A percentile compares a stretch with the other conserved stretches of the same genome.
Conservation (phyloP, 371 early-diverging fungal species). For the Mortierella sp. region DNA sequence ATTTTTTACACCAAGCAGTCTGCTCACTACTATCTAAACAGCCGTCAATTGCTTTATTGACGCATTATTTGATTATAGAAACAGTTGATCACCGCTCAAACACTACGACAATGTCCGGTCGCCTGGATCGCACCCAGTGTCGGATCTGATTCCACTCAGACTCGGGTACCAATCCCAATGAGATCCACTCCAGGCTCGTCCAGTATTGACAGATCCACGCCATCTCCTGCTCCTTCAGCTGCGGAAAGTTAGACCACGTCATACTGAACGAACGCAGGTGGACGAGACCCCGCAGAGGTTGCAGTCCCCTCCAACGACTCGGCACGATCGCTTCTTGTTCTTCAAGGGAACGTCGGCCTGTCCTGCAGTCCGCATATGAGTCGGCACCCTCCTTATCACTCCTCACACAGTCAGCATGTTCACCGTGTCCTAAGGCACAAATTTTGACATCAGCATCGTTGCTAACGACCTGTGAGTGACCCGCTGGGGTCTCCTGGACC, state of each 20-base stretch:
- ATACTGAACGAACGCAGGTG: conserved; percentile 20
- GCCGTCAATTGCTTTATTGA: not conserved
- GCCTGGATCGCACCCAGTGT: conserved; percentile 13
- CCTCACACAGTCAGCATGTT: too few relatives aligned
- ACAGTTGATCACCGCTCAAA: conserved; percentile 42
- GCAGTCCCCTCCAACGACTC: conserved; percentile 8
- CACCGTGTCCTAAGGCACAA: too few relatives aligned
- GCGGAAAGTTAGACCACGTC: conserved; percentile 30
- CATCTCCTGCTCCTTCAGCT: conserved; percentile 20
- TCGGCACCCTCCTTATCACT: too few relatives aligned
- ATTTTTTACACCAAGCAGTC: too few relatives aligned
- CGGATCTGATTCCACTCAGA: conserved; percentile 26
- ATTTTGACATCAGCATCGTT: too few relatives aligned
- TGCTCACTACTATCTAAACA: not conserved
- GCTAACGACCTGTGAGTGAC: too few relatives aligned
- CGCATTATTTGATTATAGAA: not conserved
- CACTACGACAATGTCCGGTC: conserved; percentile 17
- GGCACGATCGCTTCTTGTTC: conserved; percentile 19
- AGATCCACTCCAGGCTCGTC: conserved; percentile 24
- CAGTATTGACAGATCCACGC: conserved; percentile 36
- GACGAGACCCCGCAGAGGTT: conserved; percentile 15
- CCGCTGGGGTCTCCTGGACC: too few relatives aligned
- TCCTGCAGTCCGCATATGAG: too few relatives aligned
- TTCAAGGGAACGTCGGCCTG: too few relatives aligned
- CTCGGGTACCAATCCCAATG: conserved; percentile 22